Conservation (phyloP, 768 basidiomycete genomes). For the Suillus subluteus region DNA sequence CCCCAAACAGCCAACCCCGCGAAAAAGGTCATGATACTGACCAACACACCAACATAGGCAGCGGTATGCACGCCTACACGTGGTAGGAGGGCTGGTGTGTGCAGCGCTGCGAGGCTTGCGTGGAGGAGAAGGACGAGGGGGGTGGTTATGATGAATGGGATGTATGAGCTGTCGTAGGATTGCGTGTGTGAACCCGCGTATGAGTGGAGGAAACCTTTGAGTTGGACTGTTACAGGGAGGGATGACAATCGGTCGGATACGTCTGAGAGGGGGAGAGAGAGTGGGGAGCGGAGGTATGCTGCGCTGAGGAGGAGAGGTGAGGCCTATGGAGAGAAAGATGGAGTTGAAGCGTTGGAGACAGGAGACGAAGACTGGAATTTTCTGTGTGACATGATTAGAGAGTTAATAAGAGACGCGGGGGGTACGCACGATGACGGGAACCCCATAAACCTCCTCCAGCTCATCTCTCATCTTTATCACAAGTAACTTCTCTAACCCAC, state of each 20-base stretch:
- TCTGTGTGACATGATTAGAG: conserved; percentile 28
- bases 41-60: conserved; percentile 69
- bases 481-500: conserved; percentile 68
- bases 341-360: conserved; percentile 78
- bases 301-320: conserved; percentile 55
- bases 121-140: conserved; percentile 52
- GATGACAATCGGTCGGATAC: not conserved
- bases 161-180: conserved; percentile 31
- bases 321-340: conserved; percentile 69
- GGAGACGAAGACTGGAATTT: conserved; percentile 78
- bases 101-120: conserved; percentile 59
- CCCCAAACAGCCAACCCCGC: conserved; percentile 76
- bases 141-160: conserved; percentile 43
- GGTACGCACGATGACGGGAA: conserved; percentile 73
- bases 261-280: conserved; percentile 30
- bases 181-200: conserved; percentile 10
- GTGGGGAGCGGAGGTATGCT: conserved; percentile 60
- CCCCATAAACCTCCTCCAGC: conserved; percentile 76
- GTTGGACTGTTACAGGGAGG: conserved; percentile 22
- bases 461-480: conserved; percentile 70
- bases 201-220: not conserved
- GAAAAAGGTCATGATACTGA: conserved; percentile 72
- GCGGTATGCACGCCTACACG: conserved; percentile 76
- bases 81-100: conserved; percentile 69
- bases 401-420: conserved; percentile 1